These are phyloP conservation scores for Gyrodon lividus DNA, from an alignment of 768 basidiomycete species.

Conservation along the genomic window DNA sequence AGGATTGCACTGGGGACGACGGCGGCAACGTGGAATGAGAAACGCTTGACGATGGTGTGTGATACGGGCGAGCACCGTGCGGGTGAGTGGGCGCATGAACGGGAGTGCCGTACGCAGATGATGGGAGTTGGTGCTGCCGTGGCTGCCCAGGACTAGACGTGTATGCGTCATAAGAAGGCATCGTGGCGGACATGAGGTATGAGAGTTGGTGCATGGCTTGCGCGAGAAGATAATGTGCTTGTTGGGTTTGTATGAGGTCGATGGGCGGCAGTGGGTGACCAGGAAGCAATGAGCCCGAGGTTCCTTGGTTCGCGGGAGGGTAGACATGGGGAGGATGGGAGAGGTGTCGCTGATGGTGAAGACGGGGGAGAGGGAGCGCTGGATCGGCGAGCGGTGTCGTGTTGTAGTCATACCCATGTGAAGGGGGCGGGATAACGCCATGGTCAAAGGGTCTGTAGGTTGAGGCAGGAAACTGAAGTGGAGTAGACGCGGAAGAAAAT, in stretches of 20 bases:
- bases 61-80: constrained; percentile 19
- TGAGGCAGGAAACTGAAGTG: constrained; percentile 5
- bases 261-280: constrained; percentile 29
- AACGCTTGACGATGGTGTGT: constrained; percentile 38
- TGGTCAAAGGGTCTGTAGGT: constrained; percentile 9
- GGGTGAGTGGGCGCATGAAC: constrained; percentile 14
- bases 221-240: constrained; percentile 36
- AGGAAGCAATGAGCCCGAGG: constrained; percentile 20
- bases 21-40: constrained; percentile 52
- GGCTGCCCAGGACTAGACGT: constrained; percentile 19
- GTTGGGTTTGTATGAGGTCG: constrained; percentile 32
- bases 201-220: constrained; percentile 44
- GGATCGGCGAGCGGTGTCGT: constrained; percentile 12
- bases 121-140: constrained; percentile 16
- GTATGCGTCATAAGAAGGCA: constrained; percentile 25
- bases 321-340: constrained; percentile 18
- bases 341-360: constrained; percentile 15
- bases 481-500: constrained; percentile 6
- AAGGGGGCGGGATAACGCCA: constrained; percentile 2
- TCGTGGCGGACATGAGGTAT: constrained; percentile 35
- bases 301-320: constrained; percentile 15
- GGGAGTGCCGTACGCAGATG: constrained; percentile 6
- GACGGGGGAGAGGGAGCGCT: constrained; percentile 21
- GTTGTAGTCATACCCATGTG: constrained; percentile 1
- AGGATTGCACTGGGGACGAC: constrained; percentile 44